Conservation (phyloP, 2,329 filamentous ascomycete species). For the Chrysoporthe austroafricana region DNA sequence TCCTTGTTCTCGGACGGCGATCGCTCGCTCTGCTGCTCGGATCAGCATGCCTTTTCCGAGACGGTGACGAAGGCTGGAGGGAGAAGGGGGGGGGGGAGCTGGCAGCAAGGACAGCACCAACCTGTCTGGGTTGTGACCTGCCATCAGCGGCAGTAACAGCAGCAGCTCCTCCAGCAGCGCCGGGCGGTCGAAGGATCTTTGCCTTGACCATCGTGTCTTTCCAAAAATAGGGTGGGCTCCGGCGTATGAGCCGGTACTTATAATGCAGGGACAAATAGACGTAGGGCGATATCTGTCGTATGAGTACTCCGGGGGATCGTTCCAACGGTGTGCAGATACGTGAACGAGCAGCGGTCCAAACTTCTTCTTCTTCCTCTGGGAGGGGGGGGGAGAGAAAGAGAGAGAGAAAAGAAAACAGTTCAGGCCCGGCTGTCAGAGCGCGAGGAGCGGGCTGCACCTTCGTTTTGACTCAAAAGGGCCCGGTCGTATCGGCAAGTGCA, state of each 20-base stretch:
- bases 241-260: neutral
- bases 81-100: neutral
- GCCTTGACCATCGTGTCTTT: slow-evolving; percentile 2
- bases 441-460: neutral
- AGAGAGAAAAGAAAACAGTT: neutral
- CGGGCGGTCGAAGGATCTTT: slow-evolving; percentile 8
- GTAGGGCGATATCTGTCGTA: neutral
- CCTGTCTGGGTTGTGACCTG: neutral
- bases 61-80: neutral
- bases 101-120: neutral
- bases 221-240: neutral
- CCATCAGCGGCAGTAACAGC: neutral
- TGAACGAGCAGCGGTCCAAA: too few relatives aligned
- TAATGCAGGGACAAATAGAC: neutral
- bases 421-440: neutral
- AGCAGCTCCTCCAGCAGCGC: neutral
- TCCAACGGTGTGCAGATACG: neutral
- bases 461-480: neutral
- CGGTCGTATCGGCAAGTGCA: neutral
- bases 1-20: slow-evolving; percentile 84
- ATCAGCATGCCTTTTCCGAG: neutral
- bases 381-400: neutral
- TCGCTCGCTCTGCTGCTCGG: slow-evolving; percentile 64
- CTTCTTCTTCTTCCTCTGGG: too few relatives aligned
- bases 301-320: neutral